Base-by-base conservation (phyloP, 257 asterid species). In the Hygrophila difformis region DNA sequence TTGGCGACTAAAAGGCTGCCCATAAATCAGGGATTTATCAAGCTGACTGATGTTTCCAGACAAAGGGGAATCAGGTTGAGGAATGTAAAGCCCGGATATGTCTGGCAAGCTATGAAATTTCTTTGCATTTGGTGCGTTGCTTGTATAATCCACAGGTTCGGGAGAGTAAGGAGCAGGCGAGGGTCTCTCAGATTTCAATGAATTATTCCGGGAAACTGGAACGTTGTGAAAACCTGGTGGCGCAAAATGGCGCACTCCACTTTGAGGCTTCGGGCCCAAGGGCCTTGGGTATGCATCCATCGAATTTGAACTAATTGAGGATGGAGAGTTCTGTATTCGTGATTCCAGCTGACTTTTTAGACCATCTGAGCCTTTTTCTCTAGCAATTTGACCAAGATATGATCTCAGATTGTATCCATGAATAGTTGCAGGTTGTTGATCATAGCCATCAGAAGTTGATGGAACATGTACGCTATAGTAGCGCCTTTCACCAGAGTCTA, bases 161-260 rank as follows among this genome's bases (percentile, higher is more conserved):
- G 82, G 73, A 48, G 93, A 59, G 42, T 60, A 12, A 47, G 65
- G 57, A 10, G 73, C 95, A 14, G 44, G 64, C 29, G 56, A 22
- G 28, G 81, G 54, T 57, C 79, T 72, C 44, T 76, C 86, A 16
- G 84, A 47, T 64, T 71, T 88, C 68, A 86, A 48, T 18, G 93
- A 83, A 57, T 23, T 76, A 71, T 78, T 91, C 45, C 95, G 77
- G 54, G 93, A 56, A 50, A 73, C 77, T 19, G 95, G 78, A 43
- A 72, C 68, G 17, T 83, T 80, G 65, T 77, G 82, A 64, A 91
- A 91, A 54, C 99, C 99, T 19, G 99, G 99, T 18, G 99, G 99
- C 56, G 39, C 76, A 12, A 45, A 34, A 19, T 12, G 35, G 51
- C 92, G 78, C 57, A 61, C 35, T 20, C 84, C 81, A 56, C 76